Conservation (phyloP, 1,284 basidiomycete species). For the Pseudozyma hubeiensis region DNA sequence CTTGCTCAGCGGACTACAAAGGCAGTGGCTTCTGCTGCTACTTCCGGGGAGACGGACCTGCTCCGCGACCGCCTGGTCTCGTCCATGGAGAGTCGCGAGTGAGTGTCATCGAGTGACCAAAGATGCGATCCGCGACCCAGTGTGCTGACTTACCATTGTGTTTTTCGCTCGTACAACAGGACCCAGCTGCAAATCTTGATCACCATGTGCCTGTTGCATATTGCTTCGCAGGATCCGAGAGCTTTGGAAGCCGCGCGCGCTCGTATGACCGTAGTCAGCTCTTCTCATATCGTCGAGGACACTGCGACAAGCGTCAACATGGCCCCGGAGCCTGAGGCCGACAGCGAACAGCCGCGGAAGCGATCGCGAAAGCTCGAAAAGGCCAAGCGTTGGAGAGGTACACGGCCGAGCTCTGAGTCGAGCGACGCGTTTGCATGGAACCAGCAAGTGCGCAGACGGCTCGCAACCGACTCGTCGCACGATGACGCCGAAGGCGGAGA, state of each 20-base stretch:
- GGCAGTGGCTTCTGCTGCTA: not conserved
- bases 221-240: constrained; percentile 41
- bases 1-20: constrained; percentile 13
- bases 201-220: constrained; percentile 35
- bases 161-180: constrained; percentile 11
- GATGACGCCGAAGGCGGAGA: constrained; percentile 23
- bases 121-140: no score
- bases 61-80: constrained; percentile 23
- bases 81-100: constrained; percentile 52
- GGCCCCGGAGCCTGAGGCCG: not conserved
- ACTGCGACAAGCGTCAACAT: not conserved
- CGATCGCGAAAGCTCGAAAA: constrained; percentile 46
- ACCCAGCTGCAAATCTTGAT: constrained; percentile 48
- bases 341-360: constrained; percentile 18
- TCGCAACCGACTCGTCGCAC: constrained; percentile 23
- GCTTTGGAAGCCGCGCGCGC: constrained; percentile 31
- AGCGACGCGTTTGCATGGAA: constrained; percentile 46
- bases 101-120: constrained; percentile 1
- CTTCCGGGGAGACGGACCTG: not conserved
- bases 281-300: not conserved
- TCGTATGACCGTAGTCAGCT: not conserved
- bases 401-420: constrained; percentile 18
- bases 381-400: constrained; percentile 39
- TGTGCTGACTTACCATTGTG: not conserved
- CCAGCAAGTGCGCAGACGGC: constrained; percentile 16